These are phyloP conservation scores for Xylariaceae sp. DNA, from an alignment of 2,329 filamentous ascomycete genomes.

Conservation along the genomic window DNA sequence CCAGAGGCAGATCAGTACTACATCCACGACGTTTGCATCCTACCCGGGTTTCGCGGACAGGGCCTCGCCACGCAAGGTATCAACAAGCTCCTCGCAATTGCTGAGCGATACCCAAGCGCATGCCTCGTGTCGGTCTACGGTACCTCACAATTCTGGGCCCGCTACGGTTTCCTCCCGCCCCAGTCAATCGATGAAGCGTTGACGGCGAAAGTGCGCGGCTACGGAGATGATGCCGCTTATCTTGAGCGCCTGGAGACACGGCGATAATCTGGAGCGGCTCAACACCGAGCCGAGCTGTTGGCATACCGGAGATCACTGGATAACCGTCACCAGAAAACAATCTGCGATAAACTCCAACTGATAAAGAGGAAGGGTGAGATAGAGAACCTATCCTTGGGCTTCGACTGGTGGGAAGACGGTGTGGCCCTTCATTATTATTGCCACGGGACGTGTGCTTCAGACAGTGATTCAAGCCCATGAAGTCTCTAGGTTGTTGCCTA, in stretches of 20 bases:
- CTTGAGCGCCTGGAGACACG: conserved; percentile 35
- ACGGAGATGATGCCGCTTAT: conserved; percentile 44
- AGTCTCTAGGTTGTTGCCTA: too few relatives aligned
- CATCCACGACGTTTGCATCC: conserved; percentile 47
- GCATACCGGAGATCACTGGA: too few relatives aligned
- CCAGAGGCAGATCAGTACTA: conserved; percentile 46
- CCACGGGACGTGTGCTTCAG: too few relatives aligned
- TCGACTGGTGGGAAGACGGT: too few relatives aligned
- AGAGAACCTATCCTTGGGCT: too few relatives aligned
- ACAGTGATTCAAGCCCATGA: too few relatives aligned
- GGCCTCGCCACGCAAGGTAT: conserved; percentile 39
- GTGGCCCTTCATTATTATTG: too few relatives aligned
- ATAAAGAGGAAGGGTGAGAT: too few relatives aligned
- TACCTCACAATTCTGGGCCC: conserved; percentile 43
- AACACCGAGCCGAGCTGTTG: too few relatives aligned
- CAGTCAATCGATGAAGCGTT: conserved; percentile 32
- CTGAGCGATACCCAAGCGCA: conserved; percentile 36
- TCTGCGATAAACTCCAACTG: too few relatives aligned
- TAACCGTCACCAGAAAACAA: too few relatives aligned
- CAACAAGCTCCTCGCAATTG: conserved; percentile 34
- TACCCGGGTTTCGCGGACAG: conserved; percentile 37
- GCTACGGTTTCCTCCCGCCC: conserved; percentile 41
- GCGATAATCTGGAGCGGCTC: too few relatives aligned
- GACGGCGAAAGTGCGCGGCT: conserved; percentile 41
- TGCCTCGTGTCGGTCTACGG: conserved; percentile 48